These are phyloP conservation scores for Auriscalpium vulgare DNA, from an alignment of 768 basidiomycete genomes.

Conservation along the genomic window DNA sequence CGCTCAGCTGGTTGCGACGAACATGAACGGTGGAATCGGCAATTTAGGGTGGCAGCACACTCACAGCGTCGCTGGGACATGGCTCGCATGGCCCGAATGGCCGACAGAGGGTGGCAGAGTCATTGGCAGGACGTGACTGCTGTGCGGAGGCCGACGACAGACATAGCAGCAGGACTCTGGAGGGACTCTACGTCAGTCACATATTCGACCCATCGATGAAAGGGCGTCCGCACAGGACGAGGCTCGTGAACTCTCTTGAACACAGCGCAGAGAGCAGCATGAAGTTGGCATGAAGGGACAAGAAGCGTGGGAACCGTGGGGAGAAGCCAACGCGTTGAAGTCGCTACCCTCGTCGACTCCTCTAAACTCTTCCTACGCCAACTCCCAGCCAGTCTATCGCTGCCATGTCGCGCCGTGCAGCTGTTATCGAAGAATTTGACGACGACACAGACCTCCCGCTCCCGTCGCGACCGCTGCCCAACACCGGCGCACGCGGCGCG, in stretches of 20 bases:
- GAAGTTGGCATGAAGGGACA: background rate
- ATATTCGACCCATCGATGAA: no score
- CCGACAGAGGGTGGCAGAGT: constrained; percentile 15
- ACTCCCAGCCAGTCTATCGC: background rate
- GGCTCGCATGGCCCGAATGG: constrained; percentile 30
- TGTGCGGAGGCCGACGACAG: constrained; percentile 4
- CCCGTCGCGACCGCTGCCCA: constrained; percentile 56
- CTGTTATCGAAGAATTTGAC: constrained; percentile 77
- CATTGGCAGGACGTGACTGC: constrained; percentile 6
- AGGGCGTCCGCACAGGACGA: constrained; percentile 3
- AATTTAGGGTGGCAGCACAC: constrained; percentile 10
- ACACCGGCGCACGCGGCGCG: constrained; percentile 62
- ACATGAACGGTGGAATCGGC: background rate
- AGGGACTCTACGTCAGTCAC: background rate
- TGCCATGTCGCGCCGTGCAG: constrained; percentile 62
- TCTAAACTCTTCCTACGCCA: background rate
- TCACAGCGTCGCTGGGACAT: constrained; percentile 34
- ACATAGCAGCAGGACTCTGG: constrained; percentile 4
- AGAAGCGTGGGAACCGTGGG: constrained; percentile 9
- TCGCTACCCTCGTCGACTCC: background rate
- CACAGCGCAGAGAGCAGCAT: background rate
- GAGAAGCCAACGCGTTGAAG: background rate
- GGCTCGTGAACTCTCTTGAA: background rate
- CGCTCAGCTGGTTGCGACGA: constrained; percentile 44
- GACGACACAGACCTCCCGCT: constrained; percentile 90